phyloP scores from a whole-genome alignment of 495 filamentous ascomycete genomes.

The Penicillium egyptiacum region DNA sequence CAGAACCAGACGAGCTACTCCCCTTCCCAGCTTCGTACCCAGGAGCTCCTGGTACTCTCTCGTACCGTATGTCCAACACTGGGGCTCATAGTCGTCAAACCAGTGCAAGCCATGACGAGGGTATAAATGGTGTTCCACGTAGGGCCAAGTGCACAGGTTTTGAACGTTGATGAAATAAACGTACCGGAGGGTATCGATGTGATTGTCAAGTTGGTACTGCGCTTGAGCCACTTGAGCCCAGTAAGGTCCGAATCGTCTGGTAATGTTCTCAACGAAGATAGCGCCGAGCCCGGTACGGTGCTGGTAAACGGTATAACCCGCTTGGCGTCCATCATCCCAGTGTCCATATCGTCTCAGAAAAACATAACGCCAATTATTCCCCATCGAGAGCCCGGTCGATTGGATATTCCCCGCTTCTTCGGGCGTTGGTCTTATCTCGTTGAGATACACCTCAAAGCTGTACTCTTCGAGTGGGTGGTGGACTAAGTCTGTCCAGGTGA shows the following conservation, averaged over 20 bases:
- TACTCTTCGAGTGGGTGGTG: background rate
- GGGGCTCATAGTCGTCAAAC: background rate
- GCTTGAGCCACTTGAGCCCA: background rate
- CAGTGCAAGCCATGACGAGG: background rate
- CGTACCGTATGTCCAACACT: background rate
- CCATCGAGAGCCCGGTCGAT: background rate
- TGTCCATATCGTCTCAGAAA: background rate
- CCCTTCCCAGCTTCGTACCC: constrained; percentile 4
- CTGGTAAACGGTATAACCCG: background rate
- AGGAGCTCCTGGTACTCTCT: constrained; percentile 1
- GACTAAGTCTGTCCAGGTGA: background rate
- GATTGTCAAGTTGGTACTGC: background rate
- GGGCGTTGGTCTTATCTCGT: background rate
- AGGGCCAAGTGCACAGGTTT: background rate
- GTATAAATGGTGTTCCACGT: background rate
- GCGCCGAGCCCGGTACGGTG: background rate
- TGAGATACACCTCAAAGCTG: background rate
- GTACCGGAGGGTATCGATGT: background rate
- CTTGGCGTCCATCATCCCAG: background rate
- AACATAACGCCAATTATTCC: background rate
- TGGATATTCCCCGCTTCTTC: background rate
- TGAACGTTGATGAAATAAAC: background rate
- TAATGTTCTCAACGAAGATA: background rate
- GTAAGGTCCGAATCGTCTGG: background rate
- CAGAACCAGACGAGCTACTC: background rate